Percentiles rank a stretch among this genome's conserved stretches.
These are phyloP conservation scores for Kurtzmaniella quercitrusa DNA, from an alignment of 1,139 yeast species.

Conservation along the genomic window DNA sequence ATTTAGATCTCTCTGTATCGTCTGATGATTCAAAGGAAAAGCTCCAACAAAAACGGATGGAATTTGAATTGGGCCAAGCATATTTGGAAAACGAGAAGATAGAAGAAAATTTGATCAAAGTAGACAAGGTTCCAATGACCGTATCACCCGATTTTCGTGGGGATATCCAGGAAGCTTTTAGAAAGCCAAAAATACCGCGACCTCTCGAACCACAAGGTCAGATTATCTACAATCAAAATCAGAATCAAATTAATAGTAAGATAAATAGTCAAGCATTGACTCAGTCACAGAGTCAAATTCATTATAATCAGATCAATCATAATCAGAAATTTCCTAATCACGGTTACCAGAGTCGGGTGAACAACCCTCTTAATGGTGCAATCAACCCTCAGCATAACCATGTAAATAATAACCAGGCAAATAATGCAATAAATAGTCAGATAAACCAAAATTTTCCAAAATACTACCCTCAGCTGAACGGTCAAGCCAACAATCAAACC, in stretches of 20 bases:
- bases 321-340: constrained; percentile 1
- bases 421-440: not conserved
- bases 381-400: not conserved
- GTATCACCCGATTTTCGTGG: not conserved
- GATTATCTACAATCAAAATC: not conserved
- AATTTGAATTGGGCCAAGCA: not conserved
- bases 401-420: not conserved
- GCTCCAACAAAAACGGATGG: not conserved
- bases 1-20: not conserved
- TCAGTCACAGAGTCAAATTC: not conserved
- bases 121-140: not conserved
- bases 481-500: constrained; percentile 11
- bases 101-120: not conserved
- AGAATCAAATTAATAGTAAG: not conserved
- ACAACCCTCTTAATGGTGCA: too few species aligned
- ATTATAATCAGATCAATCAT: not conserved
- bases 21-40: not conserved
- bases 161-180: not conserved
- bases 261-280: not conserved
- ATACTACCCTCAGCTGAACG: constrained; percentile 5
- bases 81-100: not conserved
- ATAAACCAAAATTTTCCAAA: not conserved
- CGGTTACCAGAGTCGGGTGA: too few species aligned
- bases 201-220: not conserved
- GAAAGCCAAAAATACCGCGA: not conserved